A percentile compares a stretch with the other conserved stretches of the same genome.
These are phyloP conservation scores for Pyrenula massariospora DNA, from an alignment of 495 filamentous ascomycete species.

Conservation along the genomic window DNA sequence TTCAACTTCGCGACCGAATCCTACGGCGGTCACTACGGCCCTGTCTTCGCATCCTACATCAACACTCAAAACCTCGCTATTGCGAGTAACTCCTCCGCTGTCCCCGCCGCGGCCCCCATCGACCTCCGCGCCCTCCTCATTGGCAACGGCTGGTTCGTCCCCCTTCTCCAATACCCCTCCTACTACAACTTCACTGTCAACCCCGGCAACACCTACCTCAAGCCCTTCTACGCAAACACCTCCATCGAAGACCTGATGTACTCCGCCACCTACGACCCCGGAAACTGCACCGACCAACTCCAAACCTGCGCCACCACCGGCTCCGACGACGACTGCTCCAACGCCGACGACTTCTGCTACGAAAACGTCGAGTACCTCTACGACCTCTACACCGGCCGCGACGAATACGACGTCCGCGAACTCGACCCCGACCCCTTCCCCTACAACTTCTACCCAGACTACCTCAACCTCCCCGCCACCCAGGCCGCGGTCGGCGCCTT, in stretches of 20 bases:
- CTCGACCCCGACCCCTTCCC: conserved; percentile 50
- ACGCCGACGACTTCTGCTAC: conserved; percentile 44
- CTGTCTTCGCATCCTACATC: conserved; percentile 42
- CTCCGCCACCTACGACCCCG: conserved; percentile 48
- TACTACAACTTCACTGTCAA: conserved; percentile 51
- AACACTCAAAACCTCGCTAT: conserved; percentile 31
- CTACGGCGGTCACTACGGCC: conserved; percentile 53
- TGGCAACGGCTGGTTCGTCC: conserved; percentile 47
- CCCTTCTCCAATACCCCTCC: conserved; percentile 46
- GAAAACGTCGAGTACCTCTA: conserved; percentile 39
- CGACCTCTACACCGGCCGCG: conserved; percentile 37
- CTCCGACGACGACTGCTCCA: conserved; percentile 32
- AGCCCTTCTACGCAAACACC: conserved; percentile 31
- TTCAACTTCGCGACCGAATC: conserved; percentile 50
- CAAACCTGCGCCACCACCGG: conserved; percentile 32
- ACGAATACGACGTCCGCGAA: conserved; percentile 53
- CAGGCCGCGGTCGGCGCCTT: conserved; percentile 48
- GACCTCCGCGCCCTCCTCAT: conserved; percentile 45
- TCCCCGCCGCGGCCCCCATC: conserved; percentile 34
- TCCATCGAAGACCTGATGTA: conserved; percentile 36
- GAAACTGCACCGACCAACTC: conserved; percentile 48
- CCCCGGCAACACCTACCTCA: conserved; percentile 50
- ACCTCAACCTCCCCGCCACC: conserved; percentile 43
- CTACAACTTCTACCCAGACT: conserved; percentile 41
- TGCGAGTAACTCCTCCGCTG: conserved; percentile 17